Base-by-base conservation (phyloP, 2,329 filamentous ascomycete genomes). In the Exophiala aquamarina region DNA sequence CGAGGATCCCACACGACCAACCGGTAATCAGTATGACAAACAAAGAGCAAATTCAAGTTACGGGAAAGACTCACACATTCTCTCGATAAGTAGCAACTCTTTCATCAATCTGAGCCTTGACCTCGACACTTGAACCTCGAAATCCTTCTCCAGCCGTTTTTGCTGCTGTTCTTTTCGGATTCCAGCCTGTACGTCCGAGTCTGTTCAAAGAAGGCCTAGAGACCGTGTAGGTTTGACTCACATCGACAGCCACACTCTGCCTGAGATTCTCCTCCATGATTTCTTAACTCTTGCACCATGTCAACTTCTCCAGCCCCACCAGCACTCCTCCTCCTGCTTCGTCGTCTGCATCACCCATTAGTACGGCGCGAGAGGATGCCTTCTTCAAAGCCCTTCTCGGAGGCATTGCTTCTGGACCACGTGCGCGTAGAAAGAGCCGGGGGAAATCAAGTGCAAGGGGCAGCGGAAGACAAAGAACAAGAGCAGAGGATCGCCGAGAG, bases 101-200 rank as follows among this genome's bases (percentile, higher is more conserved):
- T 11, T 37, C 38, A 17, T 54, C 41, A 19, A 54, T 37, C 15
- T 39, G 33, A 1, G 21, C 39, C 14, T 49, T 35, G 7, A 51
- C 20, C 13, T 47, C 5, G 26, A 32, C 8, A 48, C 32, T 19
- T 44, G 37, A 18, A 10, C 34, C 14, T 51, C 52, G 44, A 51
- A 51, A 13, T 48, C 48, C 15, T 21, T 28, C 28, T 54, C 48
- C 11, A 54, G 44, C 21, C 40, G 48, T n/a, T 42, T 41, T 17
- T 54, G 52, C 38, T 44, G 49, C 40, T 51, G 44, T 13, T 39
- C 52, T 44, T 49, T 51, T 9, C 52, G 44, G 23, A 47, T 15
- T 8, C 43, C 42, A 15, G 40, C 42, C 52, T 55, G 26, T 11
- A 17, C n/a, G n/a, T n/a, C 9, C 39, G 38, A n/a, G 38, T 37